Conservation (phyloP, 352 stramenopile genomes). For the Aphanomyces stellatus region DNA sequence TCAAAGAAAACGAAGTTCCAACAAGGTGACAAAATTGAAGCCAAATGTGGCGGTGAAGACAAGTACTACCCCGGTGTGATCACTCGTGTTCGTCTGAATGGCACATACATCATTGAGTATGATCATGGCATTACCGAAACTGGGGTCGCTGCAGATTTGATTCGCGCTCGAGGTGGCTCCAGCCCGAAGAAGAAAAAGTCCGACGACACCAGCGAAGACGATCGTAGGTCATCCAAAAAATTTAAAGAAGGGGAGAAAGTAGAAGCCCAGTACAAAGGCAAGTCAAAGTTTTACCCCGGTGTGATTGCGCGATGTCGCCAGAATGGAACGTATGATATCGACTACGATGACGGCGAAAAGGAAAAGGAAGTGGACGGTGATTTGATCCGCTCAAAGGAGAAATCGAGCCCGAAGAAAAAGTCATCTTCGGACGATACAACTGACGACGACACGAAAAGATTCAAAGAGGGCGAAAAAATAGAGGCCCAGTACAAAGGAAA, state of each 20-base stretch:
- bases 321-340: constrained; percentile 62
- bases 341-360: constrained; percentile 73
- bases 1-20: constrained; percentile 28
- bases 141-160: constrained; percentile 22
- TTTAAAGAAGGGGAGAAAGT: constrained; percentile 43
- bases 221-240: constrained; percentile 21
- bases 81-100: constrained; percentile 39
- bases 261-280: constrained; percentile 55
- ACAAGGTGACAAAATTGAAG: constrained; percentile 35
- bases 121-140: constrained; percentile 43
- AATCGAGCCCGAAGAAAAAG: constrained; percentile 23
- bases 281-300: constrained; percentile 61
- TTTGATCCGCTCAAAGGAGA: constrained; percentile 29
- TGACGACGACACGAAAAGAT: constrained; percentile 23
- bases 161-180: constrained; percentile 15
- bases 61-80: constrained; percentile 49
- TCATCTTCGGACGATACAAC: constrained; percentile 12
- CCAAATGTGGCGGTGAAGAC: constrained; percentile 41
- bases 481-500: constrained; percentile 57
- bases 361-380: constrained; percentile 36
- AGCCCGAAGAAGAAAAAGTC: constrained; percentile 19
- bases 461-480: constrained; percentile 40
- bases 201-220: constrained; percentile 14
- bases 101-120: constrained; percentile 42
- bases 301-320: constrained; percentile 43